Evolutionary conservation across 495 filamentous ascomycete species (phyloP).

Genomic region (Trichoderma orchidacearum): DNA sequence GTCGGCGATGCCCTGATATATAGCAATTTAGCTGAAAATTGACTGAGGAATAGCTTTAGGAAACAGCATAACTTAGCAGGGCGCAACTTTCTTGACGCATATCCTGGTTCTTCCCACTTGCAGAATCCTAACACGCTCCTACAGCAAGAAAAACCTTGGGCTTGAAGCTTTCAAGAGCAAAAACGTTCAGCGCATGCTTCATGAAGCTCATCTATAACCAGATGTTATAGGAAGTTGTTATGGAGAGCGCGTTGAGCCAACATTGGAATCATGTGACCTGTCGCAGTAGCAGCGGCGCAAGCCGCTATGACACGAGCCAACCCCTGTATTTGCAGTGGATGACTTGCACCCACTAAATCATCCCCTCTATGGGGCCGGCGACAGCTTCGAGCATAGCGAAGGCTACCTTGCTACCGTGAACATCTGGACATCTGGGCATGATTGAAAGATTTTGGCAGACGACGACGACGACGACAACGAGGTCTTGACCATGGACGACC

Average conservation of each 20-base stretch:
- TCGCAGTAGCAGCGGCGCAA: neutral
- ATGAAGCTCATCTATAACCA: neutral
- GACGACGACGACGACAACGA: neutral
- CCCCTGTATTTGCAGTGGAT: neutral
- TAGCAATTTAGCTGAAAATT: too few relatives aligned
- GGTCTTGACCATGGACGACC: slow-evolving; percentile 36
- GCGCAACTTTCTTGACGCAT: too few relatives aligned
- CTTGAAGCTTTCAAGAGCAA: too few relatives aligned
- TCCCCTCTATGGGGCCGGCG: neutral
- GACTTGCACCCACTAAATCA: neutral
- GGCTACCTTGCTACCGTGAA: slow-evolving; percentile 12
- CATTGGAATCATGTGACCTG: neutral
- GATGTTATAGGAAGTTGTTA: neutral
- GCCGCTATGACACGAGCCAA: neutral
- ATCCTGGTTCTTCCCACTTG: too few relatives aligned
- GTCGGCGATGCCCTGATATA: too few relatives aligned
- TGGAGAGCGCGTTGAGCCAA: neutral
- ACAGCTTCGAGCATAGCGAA: neutral
- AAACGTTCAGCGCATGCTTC: too few relatives aligned
- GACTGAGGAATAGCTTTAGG: too few relatives aligned
- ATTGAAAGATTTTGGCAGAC: neutral
- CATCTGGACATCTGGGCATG: neutral
- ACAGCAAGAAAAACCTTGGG: too few relatives aligned
- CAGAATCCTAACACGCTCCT: too few relatives aligned
- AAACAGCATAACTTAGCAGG: too few relatives aligned